Evolutionary conservation across 2,329 filamentous ascomycete species (phyloP).

Genomic region (Fusarium sp.): DNA sequence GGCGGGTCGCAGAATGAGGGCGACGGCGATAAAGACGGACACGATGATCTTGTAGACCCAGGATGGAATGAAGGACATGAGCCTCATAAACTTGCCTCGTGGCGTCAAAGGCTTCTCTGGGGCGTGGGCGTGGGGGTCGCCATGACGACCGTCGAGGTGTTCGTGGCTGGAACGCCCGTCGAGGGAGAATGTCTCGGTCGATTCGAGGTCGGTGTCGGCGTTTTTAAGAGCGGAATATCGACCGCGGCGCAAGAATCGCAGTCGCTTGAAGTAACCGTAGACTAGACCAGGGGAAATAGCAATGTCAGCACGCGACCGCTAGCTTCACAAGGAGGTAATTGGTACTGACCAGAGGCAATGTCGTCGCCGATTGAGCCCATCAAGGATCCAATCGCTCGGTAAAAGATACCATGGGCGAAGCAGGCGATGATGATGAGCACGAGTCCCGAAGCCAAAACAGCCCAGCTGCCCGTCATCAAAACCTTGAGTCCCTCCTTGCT

Average conservation of each 20-base stretch:
- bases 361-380: constrained; percentile 30
- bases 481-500: constrained; percentile 49
- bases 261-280: constrained; percentile 25
- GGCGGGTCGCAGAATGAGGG: constrained; percentile 43
- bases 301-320: constrained; percentile 8
- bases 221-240: constrained; percentile 31
- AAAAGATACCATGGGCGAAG: constrained; percentile 39
- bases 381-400: constrained; percentile 39
- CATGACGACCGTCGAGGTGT: constrained; percentile 8
- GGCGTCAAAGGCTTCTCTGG: constrained; percentile 19
- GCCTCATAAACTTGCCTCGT: constrained; percentile 13
- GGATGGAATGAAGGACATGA: constrained; percentile 21
- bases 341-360: constrained; percentile 27
- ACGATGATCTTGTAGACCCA: constrained; percentile 33
- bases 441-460: constrained; percentile 39
- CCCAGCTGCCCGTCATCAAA: constrained; percentile 46
- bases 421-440: constrained; percentile 40
- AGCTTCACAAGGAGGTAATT: background rate
- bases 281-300: constrained; percentile 4
- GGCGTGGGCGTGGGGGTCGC: constrained; percentile 3
- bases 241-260: constrained; percentile 35
- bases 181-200: constrained; percentile 35
- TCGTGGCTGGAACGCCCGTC: constrained; percentile 32
- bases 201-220: constrained; percentile 32
- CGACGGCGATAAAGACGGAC: constrained; percentile 37